Evolutionary conservation across 148 eudicot species (phyloP), one percentile per base, ranked within the genome.

Genomic region (Rhododendron williamsianum): DNA sequence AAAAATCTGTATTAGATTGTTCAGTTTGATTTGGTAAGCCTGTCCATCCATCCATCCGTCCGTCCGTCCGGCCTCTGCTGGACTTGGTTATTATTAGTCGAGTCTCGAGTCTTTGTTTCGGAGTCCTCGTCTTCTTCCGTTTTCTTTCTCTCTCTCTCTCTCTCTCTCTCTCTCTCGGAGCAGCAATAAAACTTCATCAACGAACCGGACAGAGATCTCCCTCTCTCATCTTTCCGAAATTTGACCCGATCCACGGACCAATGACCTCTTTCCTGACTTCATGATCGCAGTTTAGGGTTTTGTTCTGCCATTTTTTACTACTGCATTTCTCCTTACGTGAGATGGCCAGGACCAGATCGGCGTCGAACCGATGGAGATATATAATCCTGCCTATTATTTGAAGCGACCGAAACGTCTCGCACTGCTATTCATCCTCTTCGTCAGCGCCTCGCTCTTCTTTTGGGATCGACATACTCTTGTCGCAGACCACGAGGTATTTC

Each of bases 391-490:
- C 38, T 97, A 97, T 92, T 97, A 97, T 84, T 87, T 97, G 90
- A 95, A 93, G 87, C 92, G 98, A 11, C 99, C 99, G 0, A 97
- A 94, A 83, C 93, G 96, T 33, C 90, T 97, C 5, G 99, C 98
- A 2, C 78, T 93, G 60, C 83, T 97, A 30, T 91, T 97, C 71
- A 90, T 97, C 10, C 86, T 85, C 15, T 97, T 95, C 71, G 98
- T 95, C 46, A 85, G 86, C 35, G 91, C 83, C 27, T 85, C 94
- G 27, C 89, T 94, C 33, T 76, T 95, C 33, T 90, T 97, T 83
- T 97, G 99, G 99, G 99, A 97, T 93, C 95, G 98, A 9, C 98
- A 97, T 84, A 97, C 98, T 58, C 90, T 97, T 51, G 90, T 93
- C 9, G 85, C 90, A 43, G 98, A 97, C 54, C 95, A 97, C 48